Base-by-base conservation (phyloP, 2,329 filamentous ascomycete genomes). In the Tolypocladium capitatum region DNA sequence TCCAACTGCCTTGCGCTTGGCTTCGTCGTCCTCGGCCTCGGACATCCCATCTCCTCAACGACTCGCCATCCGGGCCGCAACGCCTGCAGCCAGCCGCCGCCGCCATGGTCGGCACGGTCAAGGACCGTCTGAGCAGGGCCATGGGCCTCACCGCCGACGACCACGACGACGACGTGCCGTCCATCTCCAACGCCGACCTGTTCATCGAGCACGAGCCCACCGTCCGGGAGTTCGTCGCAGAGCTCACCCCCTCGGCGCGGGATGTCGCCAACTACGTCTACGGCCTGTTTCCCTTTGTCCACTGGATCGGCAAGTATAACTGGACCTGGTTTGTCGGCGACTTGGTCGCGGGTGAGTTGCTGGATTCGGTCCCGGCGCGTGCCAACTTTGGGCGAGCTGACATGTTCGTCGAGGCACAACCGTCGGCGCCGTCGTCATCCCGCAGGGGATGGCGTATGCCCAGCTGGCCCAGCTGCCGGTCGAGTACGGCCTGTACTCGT, bases 401-500 rank as follows among this genome's bases (percentile, higher is more conserved):
- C 24, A 49, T 43, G 41, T 48, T 24, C 44, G n/a, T 53, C 20
- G 43, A 68, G 64, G 63, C 45, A 54, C 64, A 33, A 75, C 72
- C 16, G 71, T 75, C 46, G 73, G 73, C 49, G 71, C 71, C 46
- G 72, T 76, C 4, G 72, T 75, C 45, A 71, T 76, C n/a, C 73
- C 73, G 2, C 73, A 76, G 56, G 68, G 68, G 38, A 76, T 76
- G 73, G 73, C 72, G 3, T 76, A 76, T 48, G 73, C 73, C 20
- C 58, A 69, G 33, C 60, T 76, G 18, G 73, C 73, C 3, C 60
- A 68, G 49, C 66, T 76, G 43, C 62, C 65, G 4, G 65, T 71
- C 27, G 68, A 76, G 53, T 76, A 70, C 56, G 73, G 73, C 14
- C 57, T 76, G 18, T 69, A 69, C 56, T 90, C 91, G 1, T 95